Base-by-base conservation (phyloP, 169 alveolate species). In the Toxoplasma gondii region DNA sequence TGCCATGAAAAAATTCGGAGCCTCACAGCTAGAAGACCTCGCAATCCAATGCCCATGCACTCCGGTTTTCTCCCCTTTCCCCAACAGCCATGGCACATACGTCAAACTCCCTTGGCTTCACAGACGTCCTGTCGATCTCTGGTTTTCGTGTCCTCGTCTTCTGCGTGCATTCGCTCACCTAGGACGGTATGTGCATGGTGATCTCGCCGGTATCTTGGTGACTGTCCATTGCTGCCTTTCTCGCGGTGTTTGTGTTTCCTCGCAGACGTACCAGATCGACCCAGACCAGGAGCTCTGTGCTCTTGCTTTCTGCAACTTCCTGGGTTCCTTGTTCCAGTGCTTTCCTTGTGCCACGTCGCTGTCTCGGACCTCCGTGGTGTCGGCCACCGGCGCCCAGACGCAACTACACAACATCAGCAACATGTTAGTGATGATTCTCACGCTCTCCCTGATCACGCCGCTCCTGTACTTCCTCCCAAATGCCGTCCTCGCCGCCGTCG, bases 251-350 rank as follows among this genome's bases (percentile, higher is more conserved):
- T 49, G 58, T 5, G 12, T 9, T 49, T 12, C 58, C 90, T 34
- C 69, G 90, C 94, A 94, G 94, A 94, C 93, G 43, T 91, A 88
- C 81, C 78, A 86, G 88, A 88, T 94, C 27, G 92, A 93, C 24
- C 94, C 95, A 19, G 94, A 88, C 74, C 95, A 94, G 74, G 96
- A 94, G 86, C 67, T 92, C 88, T 88, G 78, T 74, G 96, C 96
- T 0, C 53, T 92, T 64, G 43, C 94, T 54, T 41, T 44, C 43
- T 86, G 94, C 93, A 94, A 92, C 84, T 88, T 91, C 58, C 36
- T 94, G n/a, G 96, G 96, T 4, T 88, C 93, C 17, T 91, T 93
- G 43, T 94, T 94, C 36, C 96, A 92, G 93, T 94, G 96, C 84
- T 94, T 94, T 43, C 95, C 96, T 0, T 87, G 92, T 69, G 96